Percentiles rank a stretch among this genome's conserved stretches.
Evolutionary conservation across 306 rosid genomes (phyloP).

Genomic region (Glycyrrhiza uralensis): DNA sequence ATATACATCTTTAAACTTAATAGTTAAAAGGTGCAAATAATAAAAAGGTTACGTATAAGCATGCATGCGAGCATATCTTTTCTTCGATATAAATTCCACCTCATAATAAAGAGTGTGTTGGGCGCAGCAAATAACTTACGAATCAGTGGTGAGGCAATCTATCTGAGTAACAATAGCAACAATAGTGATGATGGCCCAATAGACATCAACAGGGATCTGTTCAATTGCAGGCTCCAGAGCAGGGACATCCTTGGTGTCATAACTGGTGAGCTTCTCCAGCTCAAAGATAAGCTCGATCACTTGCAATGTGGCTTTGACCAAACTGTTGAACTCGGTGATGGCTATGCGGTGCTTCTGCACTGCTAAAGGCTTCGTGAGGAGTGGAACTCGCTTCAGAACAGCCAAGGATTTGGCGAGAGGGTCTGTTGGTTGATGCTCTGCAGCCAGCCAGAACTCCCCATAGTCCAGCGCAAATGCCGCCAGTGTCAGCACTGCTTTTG

Average conservation of each 20-base stretch:
- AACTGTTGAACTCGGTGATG: constrained; percentile 44
- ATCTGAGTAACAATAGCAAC: constrained; percentile 58
- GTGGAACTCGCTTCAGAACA: constrained; percentile 51
- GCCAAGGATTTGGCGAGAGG: constrained; percentile 61
- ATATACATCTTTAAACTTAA: no score
- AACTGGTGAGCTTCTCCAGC: constrained; percentile 44
- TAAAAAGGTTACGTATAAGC: no score
- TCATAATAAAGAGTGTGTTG: no score
- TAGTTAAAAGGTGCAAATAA: no score
- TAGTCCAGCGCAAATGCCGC: constrained; percentile 69
- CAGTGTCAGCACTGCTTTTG: constrained; percentile 62
- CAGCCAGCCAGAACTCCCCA: constrained; percentile 71
- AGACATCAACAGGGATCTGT: constrained; percentile 59
- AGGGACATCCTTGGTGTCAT: constrained; percentile 50
- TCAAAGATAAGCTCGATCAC: constrained; percentile 50
- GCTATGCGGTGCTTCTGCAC: constrained; percentile 48
- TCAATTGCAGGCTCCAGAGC: constrained; percentile 38
- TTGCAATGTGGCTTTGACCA: constrained; percentile 48
- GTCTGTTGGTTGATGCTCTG: constrained; percentile 42
- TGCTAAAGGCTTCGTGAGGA: constrained; percentile 31
- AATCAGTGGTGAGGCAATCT: constrained; percentile 47
- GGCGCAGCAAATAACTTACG: no score
- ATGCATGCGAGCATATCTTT: no score
- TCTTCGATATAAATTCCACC: no score
- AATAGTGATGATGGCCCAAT: constrained; percentile 61